A percentile compares a stretch with the other conserved stretches of the same genome.
phyloP scores from a whole-genome alignment of 2,329 filamentous ascomycete genomes.

The Pyricularia pennisetigena region DNA sequence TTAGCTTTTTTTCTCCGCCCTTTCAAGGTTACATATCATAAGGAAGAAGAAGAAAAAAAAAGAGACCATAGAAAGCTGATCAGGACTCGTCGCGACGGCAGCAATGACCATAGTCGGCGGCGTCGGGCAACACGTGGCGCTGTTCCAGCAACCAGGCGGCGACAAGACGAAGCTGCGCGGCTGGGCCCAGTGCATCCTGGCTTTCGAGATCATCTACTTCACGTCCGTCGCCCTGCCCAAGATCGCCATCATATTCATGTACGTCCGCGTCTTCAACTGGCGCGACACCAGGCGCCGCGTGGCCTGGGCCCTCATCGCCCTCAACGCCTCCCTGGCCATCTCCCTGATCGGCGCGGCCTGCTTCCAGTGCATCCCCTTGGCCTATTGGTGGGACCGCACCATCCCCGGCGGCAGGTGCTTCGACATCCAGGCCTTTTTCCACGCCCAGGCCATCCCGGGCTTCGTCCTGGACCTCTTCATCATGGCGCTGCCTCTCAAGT shows the following conservation, averaged over 20 bases:
- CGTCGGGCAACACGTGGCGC: constrained; percentile 14
- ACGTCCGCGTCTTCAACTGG: constrained; percentile 20
- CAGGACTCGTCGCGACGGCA: background rate
- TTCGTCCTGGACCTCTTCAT: constrained; percentile 17
- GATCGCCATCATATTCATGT: constrained; percentile 19
- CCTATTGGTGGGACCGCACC: constrained; percentile 12
- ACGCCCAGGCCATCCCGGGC: constrained; percentile 14
- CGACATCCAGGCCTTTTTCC: constrained; percentile 17
- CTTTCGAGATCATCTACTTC: constrained; percentile 20
- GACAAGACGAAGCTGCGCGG: constrained; percentile 9
- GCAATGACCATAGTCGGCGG: constrained; percentile 12
- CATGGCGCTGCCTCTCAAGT: constrained; percentile 16
- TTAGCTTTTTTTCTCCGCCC: constrained; percentile 7
- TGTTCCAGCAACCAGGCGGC: constrained; percentile 7
- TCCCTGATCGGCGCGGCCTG: constrained; percentile 5
- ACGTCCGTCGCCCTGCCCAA: constrained; percentile 17
- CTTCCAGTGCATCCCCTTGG: constrained; percentile 15
- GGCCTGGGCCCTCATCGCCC: constrained; percentile 12
- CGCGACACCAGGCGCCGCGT: constrained; percentile 12
- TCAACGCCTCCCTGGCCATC: constrained; percentile 13
- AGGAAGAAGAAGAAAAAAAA: no score
- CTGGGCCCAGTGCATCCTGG: constrained; percentile 16
- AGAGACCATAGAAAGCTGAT: background rate
- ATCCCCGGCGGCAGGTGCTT: constrained; percentile 11
- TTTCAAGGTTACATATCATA: no score